Conservation (phyloP, 352 stramenopile genomes). For the Globisporangium solare region DNA sequence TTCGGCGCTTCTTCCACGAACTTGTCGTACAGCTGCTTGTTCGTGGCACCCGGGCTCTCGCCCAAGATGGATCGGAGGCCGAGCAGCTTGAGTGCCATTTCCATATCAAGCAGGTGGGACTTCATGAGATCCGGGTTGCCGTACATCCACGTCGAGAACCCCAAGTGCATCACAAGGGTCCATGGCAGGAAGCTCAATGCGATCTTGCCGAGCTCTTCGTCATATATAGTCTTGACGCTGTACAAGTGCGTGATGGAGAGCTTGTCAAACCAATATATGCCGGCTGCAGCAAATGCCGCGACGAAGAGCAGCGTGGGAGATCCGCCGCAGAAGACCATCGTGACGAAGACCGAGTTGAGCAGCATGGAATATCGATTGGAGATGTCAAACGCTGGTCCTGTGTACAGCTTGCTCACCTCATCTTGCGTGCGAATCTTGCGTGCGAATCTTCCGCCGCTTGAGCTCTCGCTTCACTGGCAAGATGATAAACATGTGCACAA, state of each 20-base stretch:
- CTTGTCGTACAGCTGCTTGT: neutral
- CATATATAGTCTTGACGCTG: constrained; percentile 73
- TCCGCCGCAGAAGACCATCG: constrained; percentile 74
- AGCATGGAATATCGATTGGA: constrained; percentile 77
- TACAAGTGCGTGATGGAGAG: constrained; percentile 70
- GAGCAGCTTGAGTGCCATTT: neutral
- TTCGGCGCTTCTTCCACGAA: constrained; percentile 17
- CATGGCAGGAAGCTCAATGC: constrained; percentile 56
- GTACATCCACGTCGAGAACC: constrained; percentile 20
- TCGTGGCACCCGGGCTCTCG: constrained; percentile 3
- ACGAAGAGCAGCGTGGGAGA: constrained; percentile 79
- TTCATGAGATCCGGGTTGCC: constrained; percentile 12
- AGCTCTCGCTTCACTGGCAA: constrained; percentile 42
- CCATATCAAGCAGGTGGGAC: constrained; percentile 1
- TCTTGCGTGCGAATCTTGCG: constrained; percentile 62
- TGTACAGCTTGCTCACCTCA: constrained; percentile 76
- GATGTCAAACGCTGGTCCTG: constrained; percentile 67
- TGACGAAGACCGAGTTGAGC: constrained; percentile 85
- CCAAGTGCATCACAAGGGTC: constrained; percentile 63
- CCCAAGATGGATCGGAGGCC: neutral
- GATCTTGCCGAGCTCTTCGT: constrained; percentile 65
- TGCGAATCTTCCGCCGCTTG: constrained; percentile 41
- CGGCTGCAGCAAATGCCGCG: constrained; percentile 47
- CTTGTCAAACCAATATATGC: constrained; percentile 82
- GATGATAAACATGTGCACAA: constrained; percentile 57